Conservation (phyloP, 352 stramenopile genomes). For the Thraustochytrium sp. region DNA sequence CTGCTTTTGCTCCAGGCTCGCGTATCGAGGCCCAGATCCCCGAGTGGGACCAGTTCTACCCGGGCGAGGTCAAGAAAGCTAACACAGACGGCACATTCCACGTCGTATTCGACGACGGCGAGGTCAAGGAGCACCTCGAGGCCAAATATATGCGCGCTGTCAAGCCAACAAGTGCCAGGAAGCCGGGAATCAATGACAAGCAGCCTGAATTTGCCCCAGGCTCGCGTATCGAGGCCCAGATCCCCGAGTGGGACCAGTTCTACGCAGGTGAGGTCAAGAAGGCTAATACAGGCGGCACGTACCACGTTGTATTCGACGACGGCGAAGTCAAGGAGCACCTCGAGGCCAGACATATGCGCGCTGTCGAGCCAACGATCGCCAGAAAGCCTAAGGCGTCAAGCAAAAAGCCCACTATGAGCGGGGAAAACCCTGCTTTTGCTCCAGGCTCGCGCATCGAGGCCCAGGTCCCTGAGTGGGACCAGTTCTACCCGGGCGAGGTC, state of each 20-base stretch:
- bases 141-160: background rate
- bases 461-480: background rate
- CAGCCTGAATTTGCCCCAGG: background rate
- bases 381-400: background rate
- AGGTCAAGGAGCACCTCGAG: constrained; percentile 16
- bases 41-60: constrained; percentile 7
- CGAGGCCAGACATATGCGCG: background rate
- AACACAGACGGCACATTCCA: constrained; percentile 6
- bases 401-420: background rate
- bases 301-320: constrained; percentile 17
- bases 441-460: background rate
- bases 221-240: background rate
- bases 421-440: no score
- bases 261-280: background rate
- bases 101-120: constrained; percentile 13
- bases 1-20: background rate
- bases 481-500: background rate
- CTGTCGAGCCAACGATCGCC: background rate
- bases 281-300: background rate
- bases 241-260: background rate
- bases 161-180: background rate
- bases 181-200: background rate
- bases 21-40: background rate
- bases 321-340: constrained; percentile 13
- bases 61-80: background rate